Conservation (phyloP, 2,329 filamentous ascomycete genomes). For the Penicillium brevicompactum region DNA sequence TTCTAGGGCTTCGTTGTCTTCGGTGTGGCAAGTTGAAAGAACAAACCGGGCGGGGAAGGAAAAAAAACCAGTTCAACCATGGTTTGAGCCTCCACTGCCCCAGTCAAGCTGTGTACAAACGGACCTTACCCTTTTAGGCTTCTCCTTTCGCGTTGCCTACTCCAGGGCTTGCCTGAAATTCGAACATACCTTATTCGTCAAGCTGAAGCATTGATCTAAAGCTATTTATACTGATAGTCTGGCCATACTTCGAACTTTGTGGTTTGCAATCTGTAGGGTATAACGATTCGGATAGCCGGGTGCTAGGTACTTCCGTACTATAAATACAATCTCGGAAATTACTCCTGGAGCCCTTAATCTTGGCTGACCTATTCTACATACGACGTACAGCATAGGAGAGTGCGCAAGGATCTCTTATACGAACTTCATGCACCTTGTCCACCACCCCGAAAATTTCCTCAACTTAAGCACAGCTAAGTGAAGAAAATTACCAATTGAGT, state of each 20-base stretch:
- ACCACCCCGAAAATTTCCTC: slow-evolving; percentile 20
- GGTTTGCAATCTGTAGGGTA: not conserved
- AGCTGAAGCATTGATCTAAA: slow-evolving; percentile 4
- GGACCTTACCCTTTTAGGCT: slow-evolving; percentile 25
- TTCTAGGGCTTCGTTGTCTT: not conserved
- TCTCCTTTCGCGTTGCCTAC: slow-evolving; percentile 25
- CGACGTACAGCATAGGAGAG: not conserved
- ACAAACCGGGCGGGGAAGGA: slow-evolving; percentile 16
- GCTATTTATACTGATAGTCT: not conserved
- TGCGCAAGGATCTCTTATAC: not conserved
- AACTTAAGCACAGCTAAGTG: slow-evolving; percentile 22
- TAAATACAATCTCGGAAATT: slow-evolving; percentile 1
- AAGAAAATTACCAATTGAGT: slow-evolving; percentile 18
- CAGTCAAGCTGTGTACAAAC: slow-evolving; percentile 11
- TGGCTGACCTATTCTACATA: not conserved
- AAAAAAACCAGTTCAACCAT: slow-evolving; percentile 25
- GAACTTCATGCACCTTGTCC: slow-evolving; percentile 23
- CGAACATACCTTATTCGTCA: slow-evolving; percentile 22
- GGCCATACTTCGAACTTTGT: not conserved
- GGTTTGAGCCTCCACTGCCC: slow-evolving; percentile 35
- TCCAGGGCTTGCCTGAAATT: slow-evolving; percentile 4
- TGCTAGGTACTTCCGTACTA: not conserved
- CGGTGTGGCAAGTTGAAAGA: slow-evolving; percentile 1
- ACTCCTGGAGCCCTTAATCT: not conserved
- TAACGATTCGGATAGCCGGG: not conserved